These are phyloP conservation scores for Sporothrix schenckii DNA, from an alignment of 2,329 filamentous ascomycete genomes.

Conservation along the genomic window DNA sequence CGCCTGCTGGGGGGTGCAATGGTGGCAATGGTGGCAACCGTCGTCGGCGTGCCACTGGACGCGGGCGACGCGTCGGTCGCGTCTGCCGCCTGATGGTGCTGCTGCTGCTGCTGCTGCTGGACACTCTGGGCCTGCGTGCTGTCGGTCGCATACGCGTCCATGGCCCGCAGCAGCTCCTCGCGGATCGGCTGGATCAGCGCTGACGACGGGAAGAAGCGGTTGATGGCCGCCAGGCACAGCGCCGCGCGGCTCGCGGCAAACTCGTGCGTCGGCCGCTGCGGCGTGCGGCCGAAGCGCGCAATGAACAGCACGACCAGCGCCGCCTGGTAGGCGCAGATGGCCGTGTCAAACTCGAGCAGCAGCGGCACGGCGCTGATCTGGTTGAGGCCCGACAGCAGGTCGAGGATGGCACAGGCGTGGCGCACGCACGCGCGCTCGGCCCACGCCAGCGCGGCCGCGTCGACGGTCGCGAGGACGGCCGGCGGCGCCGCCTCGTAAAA, in stretches of 20 bases:
- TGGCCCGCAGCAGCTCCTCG: constrained; percentile 1
- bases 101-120: background rate
- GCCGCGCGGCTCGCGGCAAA: constrained; percentile 1
- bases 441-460: background rate
- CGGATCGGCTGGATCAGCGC: background rate
- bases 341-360: constrained; percentile 4
- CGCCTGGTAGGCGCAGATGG: constrained; percentile 3
- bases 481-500: background rate
- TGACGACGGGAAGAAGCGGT: constrained; percentile 10
- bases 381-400: background rate
- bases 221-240: constrained; percentile 1
- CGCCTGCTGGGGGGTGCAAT: background rate
- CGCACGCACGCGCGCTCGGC: background rate
- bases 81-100: too few species aligned
- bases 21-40: background rate
- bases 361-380: background rate
- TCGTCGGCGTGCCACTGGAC: background rate
- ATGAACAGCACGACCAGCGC: background rate
- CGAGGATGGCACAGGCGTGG: background rate
- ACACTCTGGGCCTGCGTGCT: background rate
- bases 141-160: background rate
- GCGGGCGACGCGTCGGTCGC: background rate
- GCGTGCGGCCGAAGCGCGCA: background rate
- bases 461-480: background rate
- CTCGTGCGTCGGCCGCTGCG: background rate